These are phyloP conservation scores for Dactylellina parvicollis DNA, from an alignment of 2,329 filamentous ascomycete species.

Conservation along the genomic window DNA sequence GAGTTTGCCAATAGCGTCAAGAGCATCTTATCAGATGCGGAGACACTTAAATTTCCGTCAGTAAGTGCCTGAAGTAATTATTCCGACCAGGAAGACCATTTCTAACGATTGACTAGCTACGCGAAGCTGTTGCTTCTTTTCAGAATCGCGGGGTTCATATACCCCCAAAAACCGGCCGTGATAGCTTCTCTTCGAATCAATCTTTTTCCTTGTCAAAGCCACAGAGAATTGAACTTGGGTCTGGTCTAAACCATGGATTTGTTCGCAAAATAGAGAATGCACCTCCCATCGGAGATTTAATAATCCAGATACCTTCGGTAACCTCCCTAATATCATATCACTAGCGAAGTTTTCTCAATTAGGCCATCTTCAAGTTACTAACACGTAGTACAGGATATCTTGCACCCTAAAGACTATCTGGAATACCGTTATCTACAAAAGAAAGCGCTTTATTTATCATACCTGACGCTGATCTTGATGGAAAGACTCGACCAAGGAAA, in stretches of 20 bases:
- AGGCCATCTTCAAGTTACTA: not conserved
- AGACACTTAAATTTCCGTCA: constrained; percentile 12
- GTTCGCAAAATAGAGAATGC: not conserved
- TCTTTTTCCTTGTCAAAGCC: constrained; percentile 2
- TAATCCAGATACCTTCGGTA: constrained; percentile 33
- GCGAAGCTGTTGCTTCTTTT: constrained; percentile 5
- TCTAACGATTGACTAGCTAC: constrained; percentile 8
- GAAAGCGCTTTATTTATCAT: constrained; percentile 27
- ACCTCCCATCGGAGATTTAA: constrained; percentile 12
- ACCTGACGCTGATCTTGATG: constrained; percentile 7
- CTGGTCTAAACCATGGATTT: constrained; percentile 3
- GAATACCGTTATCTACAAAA: constrained; percentile 38
- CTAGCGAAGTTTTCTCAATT: not conserved
- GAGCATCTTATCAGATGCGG: not conserved
- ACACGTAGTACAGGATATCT: not conserved
- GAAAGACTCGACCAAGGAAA: not conserved
- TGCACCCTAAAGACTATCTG: constrained; percentile 29
- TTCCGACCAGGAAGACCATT: not conserved
- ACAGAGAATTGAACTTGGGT: constrained; percentile 7
- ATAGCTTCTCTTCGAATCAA: not conserved
- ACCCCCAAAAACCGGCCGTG: not conserved
- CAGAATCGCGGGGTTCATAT: not conserved
- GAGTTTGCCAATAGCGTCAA: constrained; percentile 24
- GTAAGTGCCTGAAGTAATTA: not conserved
- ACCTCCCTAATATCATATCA: not conserved